These are phyloP conservation scores for Geranomyces michiganensis DNA, from an alignment of 192 early-diverging fungal genomes.

Conservation along the genomic window DNA sequence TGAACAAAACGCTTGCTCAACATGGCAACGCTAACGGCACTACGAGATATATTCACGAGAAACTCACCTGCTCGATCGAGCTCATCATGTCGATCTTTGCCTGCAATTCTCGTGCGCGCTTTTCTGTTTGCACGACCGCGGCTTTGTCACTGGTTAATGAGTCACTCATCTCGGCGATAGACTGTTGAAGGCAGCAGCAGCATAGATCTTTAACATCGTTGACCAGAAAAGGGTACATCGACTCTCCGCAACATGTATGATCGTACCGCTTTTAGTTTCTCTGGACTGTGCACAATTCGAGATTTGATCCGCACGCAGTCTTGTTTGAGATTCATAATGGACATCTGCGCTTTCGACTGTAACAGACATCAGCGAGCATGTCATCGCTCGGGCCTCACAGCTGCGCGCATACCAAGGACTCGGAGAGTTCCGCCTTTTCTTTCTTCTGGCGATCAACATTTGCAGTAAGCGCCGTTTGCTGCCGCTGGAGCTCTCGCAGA, in stretches of 20 bases:
- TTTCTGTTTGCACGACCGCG: constrained; percentile 50
- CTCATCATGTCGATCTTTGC: constrained; percentile 59
- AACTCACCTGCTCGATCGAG: constrained; percentile 48
- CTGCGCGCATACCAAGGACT: constrained; percentile 49
- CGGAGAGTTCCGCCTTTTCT: constrained; percentile 58
- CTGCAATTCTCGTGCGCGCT: constrained; percentile 57
- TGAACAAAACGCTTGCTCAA: constrained; percentile 4
- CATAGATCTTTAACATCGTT: not conserved
- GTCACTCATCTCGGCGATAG: constrained; percentile 62
- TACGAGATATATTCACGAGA: not conserved
- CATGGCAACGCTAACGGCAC: not conserved
- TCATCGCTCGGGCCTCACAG: not conserved
- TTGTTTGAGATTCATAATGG: constrained; percentile 53
- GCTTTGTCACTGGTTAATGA: constrained; percentile 48
- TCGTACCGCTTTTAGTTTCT: constrained; percentile 67
- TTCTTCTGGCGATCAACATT: constrained; percentile 52
- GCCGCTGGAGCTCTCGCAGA: constrained; percentile 52
- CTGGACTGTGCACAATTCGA: constrained; percentile 75
- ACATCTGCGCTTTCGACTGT: constrained; percentile 55
- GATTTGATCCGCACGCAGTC: constrained; percentile 58
- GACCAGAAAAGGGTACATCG: not conserved
- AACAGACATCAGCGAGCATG: not conserved
- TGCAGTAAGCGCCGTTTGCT: constrained; percentile 44
- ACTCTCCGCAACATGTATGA: not conserved
- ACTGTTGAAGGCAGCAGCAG: constrained; percentile 19